Percentiles rank a stretch among this genome's conserved stretches.
These are phyloP conservation scores for Globisporangium iwayamae DNA, from an alignment of 352 stramenopile genomes.

Conservation along the genomic window DNA sequence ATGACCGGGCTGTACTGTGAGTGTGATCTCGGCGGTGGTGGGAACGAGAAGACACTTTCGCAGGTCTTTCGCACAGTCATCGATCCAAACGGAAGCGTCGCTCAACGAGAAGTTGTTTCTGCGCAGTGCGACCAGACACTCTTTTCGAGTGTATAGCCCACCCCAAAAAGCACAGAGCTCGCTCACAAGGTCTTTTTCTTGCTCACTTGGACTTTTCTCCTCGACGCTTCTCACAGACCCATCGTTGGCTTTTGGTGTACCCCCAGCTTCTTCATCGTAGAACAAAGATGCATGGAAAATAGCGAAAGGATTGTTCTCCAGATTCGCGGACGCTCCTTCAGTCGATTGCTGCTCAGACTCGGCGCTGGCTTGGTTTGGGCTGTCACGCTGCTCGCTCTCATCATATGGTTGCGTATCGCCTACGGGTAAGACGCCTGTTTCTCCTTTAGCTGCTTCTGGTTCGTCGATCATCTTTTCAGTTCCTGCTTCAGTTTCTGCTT, in stretches of 20 bases:
- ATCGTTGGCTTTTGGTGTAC: constrained; percentile 17
- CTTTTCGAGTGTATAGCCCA: constrained; percentile 50
- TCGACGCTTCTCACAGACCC: not conserved
- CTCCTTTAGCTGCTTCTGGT: not conserved
- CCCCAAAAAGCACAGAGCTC: constrained; percentile 55
- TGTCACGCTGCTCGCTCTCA: not conserved
- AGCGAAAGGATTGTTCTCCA: constrained; percentile 31
- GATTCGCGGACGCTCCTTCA: not conserved
- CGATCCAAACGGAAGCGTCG: constrained; percentile 44
- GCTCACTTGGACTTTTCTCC: constrained; percentile 1
- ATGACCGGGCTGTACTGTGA: constrained; percentile 28
- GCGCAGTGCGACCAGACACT: constrained; percentile 57
- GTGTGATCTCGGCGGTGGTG: constrained; percentile 27
- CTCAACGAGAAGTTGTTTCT: constrained; percentile 40
- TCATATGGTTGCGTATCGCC: not conserved
- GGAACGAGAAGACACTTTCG: constrained; percentile 40
- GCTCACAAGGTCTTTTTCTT: constrained; percentile 31
- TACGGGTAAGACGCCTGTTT: too few species aligned
- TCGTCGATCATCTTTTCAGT: constrained; percentile 4
- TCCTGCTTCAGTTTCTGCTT: constrained; percentile 8
- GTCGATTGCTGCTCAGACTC: constrained; percentile 4
- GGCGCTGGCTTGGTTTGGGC: not conserved
- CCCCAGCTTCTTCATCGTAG: constrained; percentile 19
- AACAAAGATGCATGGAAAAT: constrained; percentile 32
- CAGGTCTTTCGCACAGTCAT: constrained; percentile 38